Conservation (phyloP, 2,329 filamentous ascomycete species). For the Pyrenophora tritici-repentis region DNA sequence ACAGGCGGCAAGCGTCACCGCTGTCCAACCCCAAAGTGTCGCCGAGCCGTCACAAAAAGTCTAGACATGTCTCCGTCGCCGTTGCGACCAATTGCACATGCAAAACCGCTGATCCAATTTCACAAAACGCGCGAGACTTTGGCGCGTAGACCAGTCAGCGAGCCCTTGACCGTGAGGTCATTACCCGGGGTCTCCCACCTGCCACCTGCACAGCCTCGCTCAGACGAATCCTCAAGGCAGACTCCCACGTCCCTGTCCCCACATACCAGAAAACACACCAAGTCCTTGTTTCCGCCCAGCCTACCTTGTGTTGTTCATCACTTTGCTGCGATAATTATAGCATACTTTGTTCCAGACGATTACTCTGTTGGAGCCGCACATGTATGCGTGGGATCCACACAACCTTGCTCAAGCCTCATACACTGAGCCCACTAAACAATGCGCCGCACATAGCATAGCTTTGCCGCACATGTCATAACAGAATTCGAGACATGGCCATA, state of each 20-base stretch:
- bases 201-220: constrained; percentile 29
- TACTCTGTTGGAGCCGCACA: constrained; percentile 1
- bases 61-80: constrained; percentile 9
- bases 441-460: background rate
- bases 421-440: constrained; percentile 4
- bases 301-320: constrained; percentile 15
- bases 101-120: constrained; percentile 7
- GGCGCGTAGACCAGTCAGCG: constrained; percentile 16
- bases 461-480: too few species aligned
- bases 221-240: constrained; percentile 31
- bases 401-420: background rate
- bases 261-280: background rate
- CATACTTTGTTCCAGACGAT: constrained; percentile 13
- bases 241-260: constrained; percentile 18
- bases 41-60: constrained; percentile 21
- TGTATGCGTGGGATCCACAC: constrained; percentile 1
- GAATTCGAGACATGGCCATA: too few species aligned
- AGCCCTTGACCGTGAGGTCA: constrained; percentile 16
- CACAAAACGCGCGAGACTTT: constrained; percentile 3
- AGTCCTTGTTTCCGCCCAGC: constrained; percentile 11
- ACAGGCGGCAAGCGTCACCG: constrained; percentile 6
- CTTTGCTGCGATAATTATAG: constrained; percentile 12
- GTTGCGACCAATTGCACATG: constrained; percentile 8
- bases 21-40: constrained; percentile 7
- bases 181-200: constrained; percentile 13